Conservation (phyloP, 192 early-diverging fungal species). For the Coemansia sp. region DNA sequence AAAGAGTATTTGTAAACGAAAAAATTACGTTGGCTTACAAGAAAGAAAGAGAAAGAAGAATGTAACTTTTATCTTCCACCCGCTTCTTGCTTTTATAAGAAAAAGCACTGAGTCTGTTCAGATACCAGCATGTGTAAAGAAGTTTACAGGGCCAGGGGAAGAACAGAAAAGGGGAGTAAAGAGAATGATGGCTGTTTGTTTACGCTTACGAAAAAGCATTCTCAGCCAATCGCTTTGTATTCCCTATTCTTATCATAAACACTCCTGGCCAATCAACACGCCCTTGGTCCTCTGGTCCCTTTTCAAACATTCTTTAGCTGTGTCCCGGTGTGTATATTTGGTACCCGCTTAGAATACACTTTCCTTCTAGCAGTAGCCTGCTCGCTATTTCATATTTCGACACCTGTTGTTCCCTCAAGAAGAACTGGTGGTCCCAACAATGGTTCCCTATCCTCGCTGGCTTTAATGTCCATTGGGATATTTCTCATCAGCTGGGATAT, state of each 20-base stretch:
- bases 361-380: no score
- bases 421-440: no score
- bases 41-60: constrained; percentile 11
- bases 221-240: neutral
- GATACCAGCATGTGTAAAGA: neutral
- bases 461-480: neutral
- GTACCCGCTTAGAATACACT: no score
- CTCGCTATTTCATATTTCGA: neutral
- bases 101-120: neutral
- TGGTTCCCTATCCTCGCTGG: no score
- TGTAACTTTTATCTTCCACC: neutral
- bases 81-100: constrained; percentile 1
- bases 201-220: neutral
- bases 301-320: neutral
- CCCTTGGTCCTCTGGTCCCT: neutral
- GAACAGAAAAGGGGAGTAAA: neutral
- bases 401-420: no score
- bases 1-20: neutral
- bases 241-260: constrained; percentile 1
- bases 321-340: no score
- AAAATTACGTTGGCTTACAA: neutral
- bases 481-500: neutral
- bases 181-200: constrained; percentile 14
- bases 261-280: neutral
- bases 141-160: neutral